These are phyloP conservation scores for Claviceps monticola DNA, from an alignment of 2,329 filamentous ascomycete genomes.

Conservation along the genomic window DNA sequence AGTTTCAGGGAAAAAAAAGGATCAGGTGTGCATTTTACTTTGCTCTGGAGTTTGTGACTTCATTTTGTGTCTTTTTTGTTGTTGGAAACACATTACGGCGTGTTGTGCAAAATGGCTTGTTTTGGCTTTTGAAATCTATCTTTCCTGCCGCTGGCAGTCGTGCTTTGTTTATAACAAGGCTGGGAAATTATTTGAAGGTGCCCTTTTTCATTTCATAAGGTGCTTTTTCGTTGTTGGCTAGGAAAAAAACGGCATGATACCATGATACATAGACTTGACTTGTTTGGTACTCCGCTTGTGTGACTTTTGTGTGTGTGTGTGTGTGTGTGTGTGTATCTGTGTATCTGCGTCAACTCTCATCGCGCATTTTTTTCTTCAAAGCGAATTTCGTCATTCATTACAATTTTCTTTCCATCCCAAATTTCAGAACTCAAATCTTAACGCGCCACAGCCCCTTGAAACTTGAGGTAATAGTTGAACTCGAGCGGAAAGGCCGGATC, in stretches of 20 bases:
- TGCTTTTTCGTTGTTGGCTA: constrained; percentile 11
- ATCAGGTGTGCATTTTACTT: background rate
- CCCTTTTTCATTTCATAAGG: background rate
- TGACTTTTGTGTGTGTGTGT: background rate
- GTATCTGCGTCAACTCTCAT: too few relatives aligned
- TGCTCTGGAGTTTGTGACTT: background rate
- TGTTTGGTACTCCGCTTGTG: too few relatives aligned
- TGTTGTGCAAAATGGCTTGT: too few relatives aligned
- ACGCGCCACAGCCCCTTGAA: constrained; percentile 14
- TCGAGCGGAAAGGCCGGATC: constrained; percentile 78
- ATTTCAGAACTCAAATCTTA: background rate
- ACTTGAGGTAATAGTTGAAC: constrained; percentile 42
- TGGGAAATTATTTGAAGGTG: constrained; percentile 2
- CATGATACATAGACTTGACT: constrained; percentile 11
- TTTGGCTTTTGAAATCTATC: too few relatives aligned
- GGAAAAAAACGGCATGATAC: constrained; percentile 19
- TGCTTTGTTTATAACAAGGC: too few relatives aligned
- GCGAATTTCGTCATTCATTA: background rate
- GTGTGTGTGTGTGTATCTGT: background rate
- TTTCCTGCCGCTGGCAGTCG: too few relatives aligned
- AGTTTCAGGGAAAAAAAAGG: too few relatives aligned
- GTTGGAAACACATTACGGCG: background rate
- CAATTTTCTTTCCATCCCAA: background rate
- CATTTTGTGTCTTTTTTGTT: background rate
- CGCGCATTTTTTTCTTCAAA: background rate